A percentile compares a stretch with the other conserved stretches of the same genome.
These are phyloP conservation scores for Termitomyces titanicus DNA, from an alignment of 768 basidiomycete genomes.

Conservation along the genomic window DNA sequence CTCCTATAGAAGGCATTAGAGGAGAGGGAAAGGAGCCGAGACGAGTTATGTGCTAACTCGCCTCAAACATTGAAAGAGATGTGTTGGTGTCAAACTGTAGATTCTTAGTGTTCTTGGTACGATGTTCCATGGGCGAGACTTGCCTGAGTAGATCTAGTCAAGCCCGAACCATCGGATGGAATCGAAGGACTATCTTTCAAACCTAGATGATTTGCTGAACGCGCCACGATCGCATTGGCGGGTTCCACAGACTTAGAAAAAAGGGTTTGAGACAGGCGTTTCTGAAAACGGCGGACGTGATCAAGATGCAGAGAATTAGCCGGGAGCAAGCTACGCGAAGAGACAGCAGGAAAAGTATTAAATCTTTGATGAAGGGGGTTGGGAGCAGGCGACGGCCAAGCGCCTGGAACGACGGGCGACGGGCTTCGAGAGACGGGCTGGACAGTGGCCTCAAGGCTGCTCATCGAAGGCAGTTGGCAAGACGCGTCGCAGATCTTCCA, in stretches of 20 bases:
- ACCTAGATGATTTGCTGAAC: background rate
- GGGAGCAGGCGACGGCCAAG: slow-evolving; percentile 33
- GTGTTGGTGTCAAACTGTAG: slow-evolving; percentile 3
- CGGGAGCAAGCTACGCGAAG: background rate
- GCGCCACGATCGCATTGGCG: background rate
- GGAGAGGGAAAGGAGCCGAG: background rate
- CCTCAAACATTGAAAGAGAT: background rate
- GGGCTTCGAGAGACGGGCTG: slow-evolving; percentile 20
- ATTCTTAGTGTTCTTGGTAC: background rate
- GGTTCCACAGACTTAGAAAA: background rate
- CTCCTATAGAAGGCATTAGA: slow-evolving; percentile 4
- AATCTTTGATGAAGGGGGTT: slow-evolving; percentile 15
- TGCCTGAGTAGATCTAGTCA: slow-evolving; percentile 19
- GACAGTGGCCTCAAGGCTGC: slow-evolving; percentile 1
- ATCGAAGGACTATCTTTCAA: slow-evolving; percentile 5
- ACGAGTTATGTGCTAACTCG: background rate
- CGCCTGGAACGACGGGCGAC: slow-evolving; percentile 37
- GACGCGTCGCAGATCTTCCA: background rate
- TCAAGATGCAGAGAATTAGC: slow-evolving; percentile 20
- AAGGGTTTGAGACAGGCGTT: slow-evolving; percentile 19
- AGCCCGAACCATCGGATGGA: slow-evolving; percentile 16
- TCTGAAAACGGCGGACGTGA: slow-evolving; percentile 24
- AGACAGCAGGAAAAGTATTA: slow-evolving; percentile 17
- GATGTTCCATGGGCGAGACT: background rate
- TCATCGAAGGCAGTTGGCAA: slow-evolving; percentile 4